A percentile compares a stretch with the other conserved stretches of the same genome.
Evolutionary conservation across 805 yeast species (phyloP).

Genomic region (Lachancea lanzarotensis): DNA sequence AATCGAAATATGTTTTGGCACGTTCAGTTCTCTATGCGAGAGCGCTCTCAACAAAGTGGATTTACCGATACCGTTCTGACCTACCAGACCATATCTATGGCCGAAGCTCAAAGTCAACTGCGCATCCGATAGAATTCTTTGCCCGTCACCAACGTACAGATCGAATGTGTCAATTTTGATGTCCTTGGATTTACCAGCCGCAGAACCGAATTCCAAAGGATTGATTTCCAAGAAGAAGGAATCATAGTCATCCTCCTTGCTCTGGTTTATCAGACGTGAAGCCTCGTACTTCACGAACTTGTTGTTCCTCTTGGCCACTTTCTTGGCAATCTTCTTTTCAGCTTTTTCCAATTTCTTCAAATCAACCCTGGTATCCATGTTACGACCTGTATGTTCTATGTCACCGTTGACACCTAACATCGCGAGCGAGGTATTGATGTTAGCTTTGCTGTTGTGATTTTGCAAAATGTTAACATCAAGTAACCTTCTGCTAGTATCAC

Average conservation of each 20-base stretch:
- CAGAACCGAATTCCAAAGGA: conserved; percentile 84
- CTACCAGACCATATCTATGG: conserved; percentile 93
- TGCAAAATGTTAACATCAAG: conserved; percentile 69
- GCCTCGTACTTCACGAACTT: conserved; percentile 87
- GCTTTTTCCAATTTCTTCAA: conserved; percentile 95
- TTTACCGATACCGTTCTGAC: conserved; percentile 99
- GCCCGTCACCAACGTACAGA: conserved; percentile 91
- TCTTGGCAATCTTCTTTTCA: conserved; percentile 93
- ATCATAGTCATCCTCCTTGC: conserved; percentile 73
- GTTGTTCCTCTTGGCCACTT: conserved; percentile 82
- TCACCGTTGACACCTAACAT: conserved; percentile 73
- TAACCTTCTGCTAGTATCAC: conserved; percentile 83
- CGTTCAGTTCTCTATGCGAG: conserved; percentile 85
- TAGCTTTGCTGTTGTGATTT: conserved; percentile 56
- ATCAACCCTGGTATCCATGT: conserved; percentile 90
- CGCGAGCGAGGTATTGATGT: conserved; percentile 68
- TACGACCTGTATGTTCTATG: conserved; percentile 86
- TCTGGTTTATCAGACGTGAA: conserved; percentile 72
- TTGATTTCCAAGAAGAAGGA: conserved; percentile 91
- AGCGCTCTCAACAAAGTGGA: conserved; percentile 87
- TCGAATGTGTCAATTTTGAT: conserved; percentile 90
- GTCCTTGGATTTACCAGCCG: conserved; percentile 96
- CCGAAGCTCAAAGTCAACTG: conserved; percentile 84
- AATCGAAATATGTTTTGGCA: conserved; percentile 93
- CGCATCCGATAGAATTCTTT: conserved; percentile 84